phyloP scores from a whole-genome alignment of 208 protist species.

The Acanthamoeba sp. region DNA sequence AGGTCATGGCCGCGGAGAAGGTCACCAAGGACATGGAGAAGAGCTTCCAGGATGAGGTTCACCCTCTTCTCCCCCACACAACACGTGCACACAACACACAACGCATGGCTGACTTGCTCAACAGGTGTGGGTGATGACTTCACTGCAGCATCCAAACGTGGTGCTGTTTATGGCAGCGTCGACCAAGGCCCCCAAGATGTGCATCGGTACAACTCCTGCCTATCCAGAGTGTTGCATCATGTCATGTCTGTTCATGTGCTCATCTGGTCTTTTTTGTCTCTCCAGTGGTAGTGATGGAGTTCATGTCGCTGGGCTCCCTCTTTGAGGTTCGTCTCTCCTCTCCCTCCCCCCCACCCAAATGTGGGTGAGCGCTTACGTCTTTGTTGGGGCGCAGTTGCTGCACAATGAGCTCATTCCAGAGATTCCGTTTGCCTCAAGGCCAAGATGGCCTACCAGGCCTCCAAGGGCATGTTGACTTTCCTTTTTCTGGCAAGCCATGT shows the following conservation, averaged over 20 bases:
- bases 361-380: too few species aligned
- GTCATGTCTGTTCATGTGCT: too few species aligned
- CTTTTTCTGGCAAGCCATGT: constrained; percentile 1
- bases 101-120: too few species aligned
- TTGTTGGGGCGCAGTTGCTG: constrained; percentile 28
- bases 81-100: not conserved
- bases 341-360: too few species aligned
- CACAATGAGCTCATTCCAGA: constrained; percentile 45
- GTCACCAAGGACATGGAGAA: constrained; percentile 55
- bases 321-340: not conserved
- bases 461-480: constrained; percentile 64
- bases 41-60: too few species aligned
- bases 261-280: too few species aligned
- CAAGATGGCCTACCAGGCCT: too few species aligned
- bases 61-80: not conserved
- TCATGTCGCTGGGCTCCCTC: constrained; percentile 31
- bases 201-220: too few species aligned
- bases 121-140: not conserved
- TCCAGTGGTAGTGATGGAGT: constrained; percentile 55
- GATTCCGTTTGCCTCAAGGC: not conserved
- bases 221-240: too few species aligned
- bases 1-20: constrained; percentile 11
- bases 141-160: constrained; percentile 9
- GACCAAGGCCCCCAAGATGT: too few species aligned
- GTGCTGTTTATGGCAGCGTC: constrained; percentile 58